These are phyloP conservation scores for Talaromyces sp. DNA, from an alignment of 2,329 filamentous ascomycete genomes.

Conservation along the genomic window DNA sequence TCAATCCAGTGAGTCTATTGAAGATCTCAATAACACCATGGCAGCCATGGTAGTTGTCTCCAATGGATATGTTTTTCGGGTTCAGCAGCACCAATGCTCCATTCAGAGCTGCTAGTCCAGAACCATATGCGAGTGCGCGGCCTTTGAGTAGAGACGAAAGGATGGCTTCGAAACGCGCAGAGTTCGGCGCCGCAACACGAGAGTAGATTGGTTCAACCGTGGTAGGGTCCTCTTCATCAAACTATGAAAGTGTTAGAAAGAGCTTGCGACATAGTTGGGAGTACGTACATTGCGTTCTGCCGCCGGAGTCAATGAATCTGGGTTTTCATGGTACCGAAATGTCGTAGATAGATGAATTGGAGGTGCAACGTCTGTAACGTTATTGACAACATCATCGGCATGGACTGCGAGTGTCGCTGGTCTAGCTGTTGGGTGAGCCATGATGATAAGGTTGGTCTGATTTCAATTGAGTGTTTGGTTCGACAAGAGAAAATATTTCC, in stretches of 20 bases:
- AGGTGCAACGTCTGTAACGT: conserved; percentile 69
- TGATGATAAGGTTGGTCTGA: neutral
- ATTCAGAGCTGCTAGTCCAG: conserved; percentile 84
- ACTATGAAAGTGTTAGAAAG: conserved; percentile 8
- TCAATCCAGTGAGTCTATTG: conserved; percentile 69
- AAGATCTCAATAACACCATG: conserved; percentile 77
- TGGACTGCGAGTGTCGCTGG: conserved; percentile 18
- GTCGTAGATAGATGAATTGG: conserved; percentile 80
- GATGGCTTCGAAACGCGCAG: conserved; percentile 78
- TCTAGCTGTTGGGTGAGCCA: conserved; percentile 10
- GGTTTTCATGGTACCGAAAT: conserved; percentile 68
- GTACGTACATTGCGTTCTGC: conserved; percentile 52
- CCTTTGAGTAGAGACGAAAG: conserved; percentile 66
- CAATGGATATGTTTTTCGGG: conserved; percentile 77
- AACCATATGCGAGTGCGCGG: conserved; percentile 72
- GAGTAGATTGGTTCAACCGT: conserved; percentile 69
- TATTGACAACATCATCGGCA: conserved; percentile 48
- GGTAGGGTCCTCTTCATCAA: neutral
- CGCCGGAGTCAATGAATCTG: conserved; percentile 53
- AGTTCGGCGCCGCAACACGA: conserved; percentile 72
- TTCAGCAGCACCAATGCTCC: conserved; percentile 80
- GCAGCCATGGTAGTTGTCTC: conserved; percentile 87
- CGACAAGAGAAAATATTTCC: neutral
- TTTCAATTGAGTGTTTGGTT: neutral
- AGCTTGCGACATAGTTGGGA: neutral